Base-by-base conservation (phyloP, 768 basidiomycete genomes). In the Kwoniella heveanensis region DNA sequence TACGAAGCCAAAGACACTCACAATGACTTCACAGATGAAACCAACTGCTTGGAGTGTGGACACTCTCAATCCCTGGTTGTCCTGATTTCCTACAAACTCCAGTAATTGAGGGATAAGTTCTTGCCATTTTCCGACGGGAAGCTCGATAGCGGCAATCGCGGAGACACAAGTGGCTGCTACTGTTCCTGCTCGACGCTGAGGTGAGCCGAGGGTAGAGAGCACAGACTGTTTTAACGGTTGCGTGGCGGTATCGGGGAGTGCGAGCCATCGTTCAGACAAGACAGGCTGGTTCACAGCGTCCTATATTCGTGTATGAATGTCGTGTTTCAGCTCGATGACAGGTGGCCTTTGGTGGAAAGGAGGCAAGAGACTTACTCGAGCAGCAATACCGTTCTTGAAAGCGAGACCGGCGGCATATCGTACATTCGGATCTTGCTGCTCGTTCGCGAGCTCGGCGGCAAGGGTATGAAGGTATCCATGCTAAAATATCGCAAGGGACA, bases 371-470 rank as follows among this genome's bases (percentile, higher is more conserved):
- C 91, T 81, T 83, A 97, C 95, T 74, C 91, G 84, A 65, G 94
- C 92, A 32, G 88, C 86, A 62, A 99, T 82, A 64, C 92, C 86
- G 81, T 99, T 99, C 86, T 98, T 99, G 81, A 99, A 83, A 21
- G 95, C 94, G 55, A 99, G 84, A 79, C 92, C 93, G 24, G 96
- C 94, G n/a, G 95, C 93, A 77, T 91, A 95, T 70, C 96, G 85
- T 56, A 94, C 86, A 79, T 92, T 88, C 32, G 87, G 74, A 15
- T 85, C 83, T 6, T 85, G 85, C 48, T 67, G 82, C 78, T 93
- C 91, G 70, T 92, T 88, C 27, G 88, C 86, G 51, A 99, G 86
- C 68, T 92, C 91, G 19, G 86, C 82, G 19, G 90, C 88, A 66
- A 99, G 88, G 85, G 91, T 92, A 77, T 88, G 79, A 87, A 97